Conservation (phyloP, 2,329 filamentous ascomycete species). For the Arthrobotrys iridis region DNA sequence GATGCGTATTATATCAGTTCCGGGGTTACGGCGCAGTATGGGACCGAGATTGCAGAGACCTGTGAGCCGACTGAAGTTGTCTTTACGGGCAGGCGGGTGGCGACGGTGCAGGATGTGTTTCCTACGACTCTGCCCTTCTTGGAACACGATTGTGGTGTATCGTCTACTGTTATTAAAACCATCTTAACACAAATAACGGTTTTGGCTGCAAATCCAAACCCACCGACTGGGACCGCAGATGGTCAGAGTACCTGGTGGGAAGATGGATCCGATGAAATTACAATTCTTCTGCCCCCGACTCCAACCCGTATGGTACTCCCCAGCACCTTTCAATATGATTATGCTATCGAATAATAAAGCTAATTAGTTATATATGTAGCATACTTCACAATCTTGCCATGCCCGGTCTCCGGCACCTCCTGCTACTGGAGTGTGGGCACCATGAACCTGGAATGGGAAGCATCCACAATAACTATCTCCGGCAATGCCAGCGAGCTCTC, state of each 20-base stretch:
- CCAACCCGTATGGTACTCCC: constrained; percentile 26
- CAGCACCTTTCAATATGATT: background rate
- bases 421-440: constrained; percentile 24
- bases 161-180: constrained; percentile 29
- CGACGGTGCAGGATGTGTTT: constrained; percentile 2
- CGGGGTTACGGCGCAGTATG: constrained; percentile 27
- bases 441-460: constrained; percentile 36
- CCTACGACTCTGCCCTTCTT: constrained; percentile 37
- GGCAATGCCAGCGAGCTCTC: constrained; percentile 36
- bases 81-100: constrained; percentile 27
- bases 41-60: constrained; percentile 13
- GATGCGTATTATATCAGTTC: constrained; percentile 35
- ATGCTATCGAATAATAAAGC: too few species aligned
- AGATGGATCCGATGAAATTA: constrained; percentile 22
- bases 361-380: constrained; percentile 4
- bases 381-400: constrained; percentile 38
- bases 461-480: constrained; percentile 42
- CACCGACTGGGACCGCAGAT: constrained; percentile 30
- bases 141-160: constrained; percentile 40
- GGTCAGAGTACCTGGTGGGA: constrained; percentile 51
- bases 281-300: constrained; percentile 28
- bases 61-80: constrained; percentile 22
- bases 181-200: constrained; percentile 28
- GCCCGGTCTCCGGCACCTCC: background rate
- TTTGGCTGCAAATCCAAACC: constrained; percentile 26